phyloP scores from a whole-genome alignment of 1,284 basidiomycete genomes.

The Inonotus hispidus region DNA sequence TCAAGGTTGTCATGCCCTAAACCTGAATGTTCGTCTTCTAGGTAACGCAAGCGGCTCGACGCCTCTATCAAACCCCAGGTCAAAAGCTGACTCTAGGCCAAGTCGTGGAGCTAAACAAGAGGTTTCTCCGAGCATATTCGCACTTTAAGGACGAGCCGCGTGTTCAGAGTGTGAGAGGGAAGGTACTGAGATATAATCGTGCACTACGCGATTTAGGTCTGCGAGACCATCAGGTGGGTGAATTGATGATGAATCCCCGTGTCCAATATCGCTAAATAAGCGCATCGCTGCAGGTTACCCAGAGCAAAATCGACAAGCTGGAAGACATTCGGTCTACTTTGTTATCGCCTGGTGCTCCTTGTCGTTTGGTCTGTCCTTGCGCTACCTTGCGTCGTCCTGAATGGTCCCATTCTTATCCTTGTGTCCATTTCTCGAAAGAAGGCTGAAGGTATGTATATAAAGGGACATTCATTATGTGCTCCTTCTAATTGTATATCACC shows the following conservation, averaged over 20 bases:
- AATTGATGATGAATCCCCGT: background rate
- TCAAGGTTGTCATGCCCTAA: background rate
- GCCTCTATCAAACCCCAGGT: slow-evolving; percentile 94
- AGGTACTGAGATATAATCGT: slow-evolving; percentile 92
- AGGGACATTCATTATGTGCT: background rate
- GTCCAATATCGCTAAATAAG: slow-evolving; percentile 1
- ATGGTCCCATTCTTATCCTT: slow-evolving; percentile 91
- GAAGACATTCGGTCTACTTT: slow-evolving; percentile 83
- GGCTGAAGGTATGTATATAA: slow-evolving; percentile 66
- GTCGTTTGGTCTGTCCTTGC: slow-evolving; percentile 84
- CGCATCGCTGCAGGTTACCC: slow-evolving; percentile 48
- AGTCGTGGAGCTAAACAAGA: slow-evolving; percentile 94
- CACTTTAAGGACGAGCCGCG: slow-evolving; percentile 93
- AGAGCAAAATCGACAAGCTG: slow-evolving; percentile 79
- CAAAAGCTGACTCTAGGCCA: slow-evolving; percentile 93
- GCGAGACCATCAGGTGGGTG: slow-evolving; percentile 88
- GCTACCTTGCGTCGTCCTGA: slow-evolving; percentile 91
- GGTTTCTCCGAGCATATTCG: slow-evolving; percentile 90
- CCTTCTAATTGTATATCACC: slow-evolving; percentile 4
- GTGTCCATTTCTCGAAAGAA: slow-evolving; percentile 90
- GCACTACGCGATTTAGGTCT: slow-evolving; percentile 89
- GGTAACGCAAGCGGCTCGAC: slow-evolving; percentile 93
- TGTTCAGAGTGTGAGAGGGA: slow-evolving; percentile 74
- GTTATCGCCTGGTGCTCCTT: slow-evolving; percentile 81
- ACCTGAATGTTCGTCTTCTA: slow-evolving; percentile 26